These are phyloP conservation scores for Keithomyces neogunnii DNA, from an alignment of 2,329 filamentous ascomycete genomes.

Conservation along the genomic window DNA sequence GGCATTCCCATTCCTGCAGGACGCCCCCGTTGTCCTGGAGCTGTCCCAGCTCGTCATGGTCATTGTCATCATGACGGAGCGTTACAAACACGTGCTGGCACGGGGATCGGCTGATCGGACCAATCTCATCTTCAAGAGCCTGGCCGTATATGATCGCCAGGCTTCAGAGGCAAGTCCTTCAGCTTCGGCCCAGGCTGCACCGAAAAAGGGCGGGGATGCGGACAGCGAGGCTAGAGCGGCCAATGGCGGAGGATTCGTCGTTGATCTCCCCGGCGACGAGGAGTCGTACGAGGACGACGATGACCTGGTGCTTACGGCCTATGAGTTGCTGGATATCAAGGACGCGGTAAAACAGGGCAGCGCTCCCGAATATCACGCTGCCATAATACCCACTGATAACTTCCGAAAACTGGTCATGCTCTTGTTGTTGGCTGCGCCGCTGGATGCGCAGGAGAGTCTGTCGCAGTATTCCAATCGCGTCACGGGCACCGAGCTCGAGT, in stretches of 20 bases:
- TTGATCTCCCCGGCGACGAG: conserved; percentile 37
- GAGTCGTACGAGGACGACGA: conserved; percentile 38
- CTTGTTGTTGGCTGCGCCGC: conserved; percentile 56
- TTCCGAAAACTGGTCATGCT: conserved; percentile 63
- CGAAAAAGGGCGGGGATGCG: background rate
- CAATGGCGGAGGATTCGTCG: conserved; percentile 32
- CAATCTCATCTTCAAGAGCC: conserved; percentile 60
- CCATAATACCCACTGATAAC: conserved; percentile 67
- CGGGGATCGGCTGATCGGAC: conserved; percentile 48
- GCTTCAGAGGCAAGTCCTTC: conserved; percentile 24
- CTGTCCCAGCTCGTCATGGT: conserved; percentile 65
- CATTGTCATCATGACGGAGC: conserved; percentile 62
- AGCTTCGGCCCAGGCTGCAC: background rate
- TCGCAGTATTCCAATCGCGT: conserved; percentile 52
- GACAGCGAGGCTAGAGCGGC: background rate
- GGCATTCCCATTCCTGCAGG: conserved; percentile 63
- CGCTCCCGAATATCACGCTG: conserved; percentile 44
- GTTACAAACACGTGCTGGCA: conserved; percentile 55
- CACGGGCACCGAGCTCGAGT: conserved; percentile 44
- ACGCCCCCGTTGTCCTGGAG: conserved; percentile 62
- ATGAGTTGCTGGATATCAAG: conserved; percentile 58
- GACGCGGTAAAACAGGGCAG: conserved; percentile 50
- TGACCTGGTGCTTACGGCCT: conserved; percentile 58
- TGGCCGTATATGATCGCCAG: conserved; percentile 62
- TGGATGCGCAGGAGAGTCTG: conserved; percentile 56